phyloP scores from a whole-genome alignment of 2,329 filamentous ascomycete species.

The Cordyceps cicadae region DNA sequence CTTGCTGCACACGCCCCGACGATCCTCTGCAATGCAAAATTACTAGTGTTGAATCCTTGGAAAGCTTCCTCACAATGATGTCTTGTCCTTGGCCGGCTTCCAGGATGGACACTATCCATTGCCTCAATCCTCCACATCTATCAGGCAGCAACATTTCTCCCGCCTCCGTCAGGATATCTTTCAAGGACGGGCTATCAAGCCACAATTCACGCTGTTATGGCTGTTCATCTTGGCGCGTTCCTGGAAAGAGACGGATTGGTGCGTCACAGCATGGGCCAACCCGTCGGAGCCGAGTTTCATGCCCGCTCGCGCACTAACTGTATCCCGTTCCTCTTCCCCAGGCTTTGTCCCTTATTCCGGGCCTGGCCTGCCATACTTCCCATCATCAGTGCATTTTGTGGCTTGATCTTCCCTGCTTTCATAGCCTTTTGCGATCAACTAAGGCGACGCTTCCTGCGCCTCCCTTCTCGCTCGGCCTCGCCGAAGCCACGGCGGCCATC shows the following conservation, averaged over 20 bases:
- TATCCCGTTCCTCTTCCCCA: slow-evolving; percentile 1
- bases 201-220: neutral
- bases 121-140: neutral
- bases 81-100: neutral
- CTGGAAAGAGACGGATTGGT: neutral
- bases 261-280: neutral
- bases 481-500: slow-evolving; percentile 2
- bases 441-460: neutral
- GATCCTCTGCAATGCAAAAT: neutral
- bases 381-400: neutral
- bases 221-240: neutral
- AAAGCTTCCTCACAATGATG: neutral
- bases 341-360: neutral
- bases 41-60: neutral
- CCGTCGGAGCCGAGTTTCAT: neutral
- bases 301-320: neutral
- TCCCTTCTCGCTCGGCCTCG: neutral
- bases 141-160: slow-evolving; percentile 6
- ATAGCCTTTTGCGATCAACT: neutral
- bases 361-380: neutral
- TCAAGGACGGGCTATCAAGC: neutral
- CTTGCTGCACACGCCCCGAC: slow-evolving; percentile 1
- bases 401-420: neutral
- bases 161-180: too few relatives aligned
- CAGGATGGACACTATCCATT: neutral